Evolutionary conservation across 2,329 filamentous ascomycete genomes (phyloP).

Genomic region (Botryosphaeria dothidea): DNA sequence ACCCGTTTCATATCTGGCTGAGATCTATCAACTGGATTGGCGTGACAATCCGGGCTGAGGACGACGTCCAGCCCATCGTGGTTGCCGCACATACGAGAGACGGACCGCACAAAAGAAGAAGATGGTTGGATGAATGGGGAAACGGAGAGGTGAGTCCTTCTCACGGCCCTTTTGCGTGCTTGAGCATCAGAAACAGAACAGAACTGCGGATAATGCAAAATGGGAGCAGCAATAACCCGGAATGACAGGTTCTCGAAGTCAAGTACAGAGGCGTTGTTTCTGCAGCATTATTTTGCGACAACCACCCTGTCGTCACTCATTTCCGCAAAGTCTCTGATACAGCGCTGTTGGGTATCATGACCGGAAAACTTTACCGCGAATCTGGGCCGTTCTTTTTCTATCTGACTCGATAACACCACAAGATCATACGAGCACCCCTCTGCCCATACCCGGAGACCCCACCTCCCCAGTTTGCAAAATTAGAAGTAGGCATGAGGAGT

Average conservation of each 20-base stretch:
- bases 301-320: constrained; percentile 31
- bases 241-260: constrained; percentile 22
- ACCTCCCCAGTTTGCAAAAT: too few relatives aligned
- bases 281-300: constrained; percentile 34
- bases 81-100: constrained; percentile 8
- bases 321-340: constrained; percentile 31
- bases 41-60: constrained; percentile 30
- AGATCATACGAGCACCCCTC: too few relatives aligned
- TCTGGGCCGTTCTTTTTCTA: background rate
- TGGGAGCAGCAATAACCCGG: background rate
- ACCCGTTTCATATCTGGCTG: constrained; percentile 27
- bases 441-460: too few relatives aligned
- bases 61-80: constrained; percentile 36
- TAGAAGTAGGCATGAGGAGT: too few relatives aligned
- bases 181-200: too few relatives aligned
- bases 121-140: background rate
- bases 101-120: background rate
- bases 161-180: too few relatives aligned
- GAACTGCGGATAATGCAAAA: background rate
- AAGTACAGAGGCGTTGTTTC: constrained; percentile 29
- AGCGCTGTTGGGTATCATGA: constrained; percentile 30
- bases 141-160: background rate
- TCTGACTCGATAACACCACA: too few relatives aligned
- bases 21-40: constrained; percentile 32
- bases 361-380: background rate